A percentile compares a stretch with the other conserved stretches of the same genome.
phyloP scores from a whole-genome alignment of 352 stramenopile genomes.

The Blastocystis sp. region DNA sequence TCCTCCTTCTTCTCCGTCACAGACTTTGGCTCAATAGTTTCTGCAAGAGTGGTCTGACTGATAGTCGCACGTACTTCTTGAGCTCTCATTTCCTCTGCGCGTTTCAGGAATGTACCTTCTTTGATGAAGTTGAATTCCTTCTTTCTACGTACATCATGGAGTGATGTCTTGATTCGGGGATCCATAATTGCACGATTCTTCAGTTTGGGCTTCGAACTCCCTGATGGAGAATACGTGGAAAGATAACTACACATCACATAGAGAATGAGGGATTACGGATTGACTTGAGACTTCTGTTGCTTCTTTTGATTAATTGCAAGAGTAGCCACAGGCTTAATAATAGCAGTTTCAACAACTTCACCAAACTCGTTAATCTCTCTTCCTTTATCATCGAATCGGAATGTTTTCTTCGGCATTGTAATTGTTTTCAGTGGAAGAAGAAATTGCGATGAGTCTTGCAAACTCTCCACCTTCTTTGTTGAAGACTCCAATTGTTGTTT shows the following conservation, averaged over 20 bases:
- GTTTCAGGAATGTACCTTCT: not conserved
- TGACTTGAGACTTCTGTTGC: constrained; percentile 22
- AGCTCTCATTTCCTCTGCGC: constrained; percentile 31
- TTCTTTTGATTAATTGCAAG: constrained; percentile 46
- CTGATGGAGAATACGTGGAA: not conserved
- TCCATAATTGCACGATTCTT: constrained; percentile 26
- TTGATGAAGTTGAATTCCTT: constrained; percentile 45
- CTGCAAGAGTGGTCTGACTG: not conserved
- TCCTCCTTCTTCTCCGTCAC: not conserved
- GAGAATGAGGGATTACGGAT: not conserved
- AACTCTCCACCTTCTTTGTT: not conserved
- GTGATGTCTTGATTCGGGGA: constrained; percentile 11
- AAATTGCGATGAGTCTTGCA: not conserved
- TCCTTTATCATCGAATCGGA: constrained; percentile 42
- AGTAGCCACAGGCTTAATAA: constrained; percentile 29
- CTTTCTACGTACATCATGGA: constrained; percentile 12
- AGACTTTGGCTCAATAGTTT: not conserved
- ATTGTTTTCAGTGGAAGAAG: not conserved
- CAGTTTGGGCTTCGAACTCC: not conserved
- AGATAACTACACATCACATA: not conserved
- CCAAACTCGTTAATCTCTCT: constrained; percentile 52
- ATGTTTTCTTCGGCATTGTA: not conserved
- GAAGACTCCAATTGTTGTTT: not conserved
- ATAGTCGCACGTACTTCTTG: not conserved
- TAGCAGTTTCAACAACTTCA: not conserved